A percentile compares a stretch with the other conserved stretches of the same genome.
Evolutionary conservation across 1,284 basidiomycete species (phyloP).

Genomic region (Anthracocystis walkeri): DNA sequence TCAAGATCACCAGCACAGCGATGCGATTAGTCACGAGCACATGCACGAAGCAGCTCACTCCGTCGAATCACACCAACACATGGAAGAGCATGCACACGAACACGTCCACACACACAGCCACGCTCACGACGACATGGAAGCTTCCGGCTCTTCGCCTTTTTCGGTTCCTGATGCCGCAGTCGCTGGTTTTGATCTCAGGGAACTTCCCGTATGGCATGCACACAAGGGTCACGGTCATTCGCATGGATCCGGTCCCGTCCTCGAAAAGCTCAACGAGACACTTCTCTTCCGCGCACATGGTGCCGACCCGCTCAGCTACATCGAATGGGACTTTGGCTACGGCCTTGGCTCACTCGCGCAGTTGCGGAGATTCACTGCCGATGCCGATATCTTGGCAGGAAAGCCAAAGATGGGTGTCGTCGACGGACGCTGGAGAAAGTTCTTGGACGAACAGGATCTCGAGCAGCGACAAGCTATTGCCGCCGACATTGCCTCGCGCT

Average conservation of each 20-base stretch:
- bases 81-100: conserved; percentile 1
- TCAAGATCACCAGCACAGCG: conserved; percentile 7
- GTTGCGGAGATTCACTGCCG: conserved; percentile 52
- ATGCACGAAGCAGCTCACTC: conserved; percentile 1
- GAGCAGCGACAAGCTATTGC: conserved; percentile 36
- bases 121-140: conserved; percentile 10
- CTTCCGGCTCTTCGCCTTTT: conserved; percentile 19
- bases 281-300: conserved; percentile 59
- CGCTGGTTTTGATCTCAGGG: conserved; percentile 20
- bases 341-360: conserved; percentile 44
- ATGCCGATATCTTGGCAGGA: conserved; percentile 38
- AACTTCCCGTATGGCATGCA: conserved; percentile 28
- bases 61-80: neutral
- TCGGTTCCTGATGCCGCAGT: conserved; percentile 18
- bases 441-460: conserved; percentile 52
- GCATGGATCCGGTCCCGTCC: conserved; percentile 41
- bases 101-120: conserved; percentile 8
- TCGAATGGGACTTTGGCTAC: conserved; percentile 65
- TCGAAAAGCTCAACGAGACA: conserved; percentile 59
- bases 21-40: neutral
- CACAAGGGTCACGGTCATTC: conserved; percentile 45
- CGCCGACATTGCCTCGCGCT: conserved; percentile 44
- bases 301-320: conserved; percentile 65
- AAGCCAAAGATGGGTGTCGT: conserved; percentile 57
- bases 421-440: conserved; percentile 61